phyloP scores from a whole-genome alignment of 495 filamentous ascomycete genomes.

The Neurospora discreta region DNA sequence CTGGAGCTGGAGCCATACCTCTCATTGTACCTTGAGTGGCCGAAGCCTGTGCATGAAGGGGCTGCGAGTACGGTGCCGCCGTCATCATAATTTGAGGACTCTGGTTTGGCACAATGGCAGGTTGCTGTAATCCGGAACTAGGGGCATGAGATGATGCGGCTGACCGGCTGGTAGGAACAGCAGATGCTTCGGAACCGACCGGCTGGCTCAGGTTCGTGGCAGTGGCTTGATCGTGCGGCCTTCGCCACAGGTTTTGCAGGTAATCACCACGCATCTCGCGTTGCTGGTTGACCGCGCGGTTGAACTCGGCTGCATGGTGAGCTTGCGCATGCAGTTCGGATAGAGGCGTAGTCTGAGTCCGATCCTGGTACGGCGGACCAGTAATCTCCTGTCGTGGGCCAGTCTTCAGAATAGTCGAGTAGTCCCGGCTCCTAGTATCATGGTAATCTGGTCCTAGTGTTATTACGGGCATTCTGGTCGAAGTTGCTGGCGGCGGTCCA shows the following conservation, averaged over 20 bases:
- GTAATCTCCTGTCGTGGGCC: slow-evolving; percentile 76
- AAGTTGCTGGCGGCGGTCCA: slow-evolving; percentile 47
- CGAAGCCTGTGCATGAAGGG: slow-evolving; percentile 40
- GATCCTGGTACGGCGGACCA: slow-evolving; percentile 81
- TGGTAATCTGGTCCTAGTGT: slow-evolving; percentile 65
- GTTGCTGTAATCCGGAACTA: slow-evolving; percentile 27
- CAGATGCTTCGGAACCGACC: slow-evolving; percentile 28
- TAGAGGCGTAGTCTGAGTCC: slow-evolving; percentile 64
- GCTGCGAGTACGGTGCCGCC: slow-evolving; percentile 37
- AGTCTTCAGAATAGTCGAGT: slow-evolving; percentile 65
- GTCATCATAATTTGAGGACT: slow-evolving; percentile 49
- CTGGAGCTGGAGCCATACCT: slow-evolving; percentile 36
- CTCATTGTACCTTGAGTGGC: slow-evolving; percentile 42
- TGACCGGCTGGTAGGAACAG: slow-evolving; percentile 35
- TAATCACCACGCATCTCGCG: slow-evolving; percentile 65
- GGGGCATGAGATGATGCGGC: slow-evolving; percentile 39
- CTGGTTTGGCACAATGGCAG: slow-evolving; percentile 36
- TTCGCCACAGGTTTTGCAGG: slow-evolving; percentile 64
- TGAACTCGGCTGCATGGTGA: slow-evolving; percentile 79
- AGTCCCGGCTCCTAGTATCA: slow-evolving; percentile 69
- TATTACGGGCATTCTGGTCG: slow-evolving; percentile 74
- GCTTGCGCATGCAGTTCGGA: slow-evolving; percentile 84
- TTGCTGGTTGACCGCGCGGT: slow-evolving; percentile 65
- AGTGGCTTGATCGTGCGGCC: slow-evolving; percentile 61
- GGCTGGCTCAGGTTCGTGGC: slow-evolving; percentile 39